Evolutionary conservation across 106 monocot species (phyloP), one percentile per base, ranked within the genome.

Genomic region (Acorus gramineus): DNA sequence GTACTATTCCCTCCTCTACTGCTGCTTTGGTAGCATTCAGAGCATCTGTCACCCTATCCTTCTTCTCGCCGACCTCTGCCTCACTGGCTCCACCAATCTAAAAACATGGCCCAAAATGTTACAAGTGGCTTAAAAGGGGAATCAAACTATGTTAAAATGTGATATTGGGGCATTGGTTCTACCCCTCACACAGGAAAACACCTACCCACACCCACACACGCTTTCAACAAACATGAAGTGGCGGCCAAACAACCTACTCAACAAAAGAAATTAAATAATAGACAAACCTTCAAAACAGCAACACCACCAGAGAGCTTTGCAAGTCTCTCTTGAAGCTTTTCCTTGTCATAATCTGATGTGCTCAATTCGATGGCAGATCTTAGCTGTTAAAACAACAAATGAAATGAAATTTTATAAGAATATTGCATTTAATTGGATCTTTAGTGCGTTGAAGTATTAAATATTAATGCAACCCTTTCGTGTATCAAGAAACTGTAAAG

Each of bases 21-120:
- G 83, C 87, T 63, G 83, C 87, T 74, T 87, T 87, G 7, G 87
- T 83, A 42, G 87, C 87, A 76, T 87, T 87, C 14, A 87, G 54
- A 55, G 87, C 87, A 70, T 87, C 87, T 13, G 68, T 87, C 8
- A 83, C 87, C 60, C 87, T 79, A 64, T 87, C 87, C 49, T 87
- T 87, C 10, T 87, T 87, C 75, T 87, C 87, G 4, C 80, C 65
- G 14, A 87, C 87, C 78, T 87, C 87, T 50, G 80, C 78, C 75
- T 87, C 87, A 61, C 87, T 87, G 9, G 87, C 87, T 50, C 87
- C 87, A 59, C 87, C 83, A 78, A 83, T 75, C 87, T 87, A 46
- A 4, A 60, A 61, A 49, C 28, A 28, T 28, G 28, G 28, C 28
- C 28, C 28, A 28, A 28, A 28, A 28, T 28, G 28, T 28, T 28